phyloP scores from a whole-genome alignment of 1,139 yeast genomes.

The Saccharomyces hybrid region DNA sequence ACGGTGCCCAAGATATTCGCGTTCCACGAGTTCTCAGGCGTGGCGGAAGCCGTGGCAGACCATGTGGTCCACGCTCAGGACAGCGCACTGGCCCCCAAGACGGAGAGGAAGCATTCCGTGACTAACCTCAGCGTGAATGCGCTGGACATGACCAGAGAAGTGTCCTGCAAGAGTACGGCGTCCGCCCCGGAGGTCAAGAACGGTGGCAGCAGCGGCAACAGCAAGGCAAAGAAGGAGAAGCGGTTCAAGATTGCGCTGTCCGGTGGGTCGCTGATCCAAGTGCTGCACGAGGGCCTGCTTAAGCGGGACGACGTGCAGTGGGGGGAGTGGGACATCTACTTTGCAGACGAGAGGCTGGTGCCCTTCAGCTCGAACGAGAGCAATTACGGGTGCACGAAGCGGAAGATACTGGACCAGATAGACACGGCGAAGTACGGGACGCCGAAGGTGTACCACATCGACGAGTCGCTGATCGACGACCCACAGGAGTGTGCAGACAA shows the following conservation, averaged over 20 bases:
- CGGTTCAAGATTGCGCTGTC: too few species aligned
- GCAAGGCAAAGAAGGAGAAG: too few species aligned
- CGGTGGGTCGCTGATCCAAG: too few species aligned
- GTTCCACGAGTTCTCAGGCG: constrained; percentile 81
- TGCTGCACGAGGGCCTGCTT: too few species aligned
- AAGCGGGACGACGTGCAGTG: too few species aligned
- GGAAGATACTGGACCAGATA: constrained; percentile 66
- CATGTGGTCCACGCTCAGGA: constrained; percentile 80
- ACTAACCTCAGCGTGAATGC: constrained; percentile 10
- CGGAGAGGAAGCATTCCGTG: constrained; percentile 14
- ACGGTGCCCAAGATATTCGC: constrained; percentile 89
- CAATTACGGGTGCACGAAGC: constrained; percentile 74
- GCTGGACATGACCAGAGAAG: not conserved
- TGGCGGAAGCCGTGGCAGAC: constrained; percentile 92
- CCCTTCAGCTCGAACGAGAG: too few species aligned
- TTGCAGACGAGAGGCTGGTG: too few species aligned
- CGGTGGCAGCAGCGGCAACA: not conserved
- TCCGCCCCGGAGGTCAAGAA: constrained; percentile 1
- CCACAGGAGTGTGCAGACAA: constrained; percentile 92
- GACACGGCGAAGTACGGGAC: constrained; percentile 37
- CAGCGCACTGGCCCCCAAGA: constrained; percentile 25
- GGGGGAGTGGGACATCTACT: too few species aligned
- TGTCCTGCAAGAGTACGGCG: not conserved
- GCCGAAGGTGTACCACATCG: constrained; percentile 77
- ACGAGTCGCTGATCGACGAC: constrained; percentile 65